These are phyloP conservation scores for Helenozyma baotianmanensis DNA, from an alignment of 805 yeast species.

Conservation along the genomic window DNA sequence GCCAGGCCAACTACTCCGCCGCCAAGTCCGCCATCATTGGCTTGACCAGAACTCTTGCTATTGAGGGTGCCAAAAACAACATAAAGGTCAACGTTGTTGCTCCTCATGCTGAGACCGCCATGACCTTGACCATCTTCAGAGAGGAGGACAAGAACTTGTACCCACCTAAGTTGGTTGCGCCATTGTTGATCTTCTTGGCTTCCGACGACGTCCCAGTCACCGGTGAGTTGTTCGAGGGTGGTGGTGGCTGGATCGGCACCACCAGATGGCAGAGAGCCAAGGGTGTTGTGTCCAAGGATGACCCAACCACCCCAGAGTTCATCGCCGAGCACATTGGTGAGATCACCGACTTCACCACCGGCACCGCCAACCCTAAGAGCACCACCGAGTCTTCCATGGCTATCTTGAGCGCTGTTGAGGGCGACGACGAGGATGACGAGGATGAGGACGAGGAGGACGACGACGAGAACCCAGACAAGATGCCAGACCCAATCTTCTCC, in stretches of 20 bases:
- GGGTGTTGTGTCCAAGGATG: constrained; percentile 66
- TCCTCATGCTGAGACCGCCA: constrained; percentile 97
- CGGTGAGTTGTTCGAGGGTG: constrained; percentile 86
- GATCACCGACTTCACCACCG: constrained; percentile 56
- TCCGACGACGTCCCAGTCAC: constrained; percentile 66
- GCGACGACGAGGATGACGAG: constrained; percentile 36
- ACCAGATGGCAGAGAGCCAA: constrained; percentile 94
- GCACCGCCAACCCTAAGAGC: constrained; percentile 51
- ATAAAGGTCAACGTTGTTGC: constrained; percentile 82
- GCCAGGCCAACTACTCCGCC: constrained; percentile 93
- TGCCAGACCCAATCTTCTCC: constrained; percentile 44
- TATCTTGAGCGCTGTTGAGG: constrained; percentile 61
- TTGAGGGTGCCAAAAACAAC: constrained; percentile 79
- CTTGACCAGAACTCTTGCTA: constrained; percentile 77
- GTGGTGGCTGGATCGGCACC: constrained; percentile 95
- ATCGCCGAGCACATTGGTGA: constrained; percentile 63
- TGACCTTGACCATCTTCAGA: constrained; percentile 85
- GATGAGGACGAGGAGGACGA: constrained; percentile 33
- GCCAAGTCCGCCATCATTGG: constrained; percentile 90
- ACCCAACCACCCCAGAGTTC: constrained; percentile 58
- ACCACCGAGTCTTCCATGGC: constrained; percentile 79
- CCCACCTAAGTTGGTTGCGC: constrained; percentile 87
- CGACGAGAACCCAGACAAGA: constrained; percentile 27
- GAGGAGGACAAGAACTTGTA: constrained; percentile 77
- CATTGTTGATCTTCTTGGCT: constrained; percentile 75